A percentile compares a stretch with the other conserved stretches of the same genome.
These are phyloP conservation scores for Mrakia hoshinonis DNA, from an alignment of 768 basidiomycete species.

Conservation along the genomic window DNA sequence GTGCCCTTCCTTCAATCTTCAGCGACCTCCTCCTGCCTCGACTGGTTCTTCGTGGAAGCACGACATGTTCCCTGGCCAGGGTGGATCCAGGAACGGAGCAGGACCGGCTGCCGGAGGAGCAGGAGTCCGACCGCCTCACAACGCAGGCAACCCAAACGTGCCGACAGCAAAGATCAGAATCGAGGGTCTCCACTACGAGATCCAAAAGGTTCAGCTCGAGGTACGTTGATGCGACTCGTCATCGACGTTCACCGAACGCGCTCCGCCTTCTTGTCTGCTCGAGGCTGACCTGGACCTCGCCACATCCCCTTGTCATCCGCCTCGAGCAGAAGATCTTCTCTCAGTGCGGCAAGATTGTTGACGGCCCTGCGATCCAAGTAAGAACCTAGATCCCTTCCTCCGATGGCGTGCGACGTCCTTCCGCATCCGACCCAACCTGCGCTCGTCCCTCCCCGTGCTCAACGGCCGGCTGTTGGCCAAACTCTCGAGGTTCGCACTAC, in stretches of 20 bases:
- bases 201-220: conserved; percentile 22
- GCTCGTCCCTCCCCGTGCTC: neutral
- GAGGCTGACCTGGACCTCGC: neutral
- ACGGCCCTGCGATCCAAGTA: conserved; percentile 26
- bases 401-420: neutral
- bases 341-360: conserved; percentile 21
- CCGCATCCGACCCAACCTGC: neutral
- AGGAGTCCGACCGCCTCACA: neutral
- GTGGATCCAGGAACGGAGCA: neutral
- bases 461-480: too few relatives aligned
- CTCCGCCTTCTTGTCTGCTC: neutral
- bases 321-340: conserved; percentile 23
- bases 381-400: conserved; percentile 2
- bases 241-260: neutral
- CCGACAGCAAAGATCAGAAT: conserved; percentile 24
- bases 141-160: neutral
- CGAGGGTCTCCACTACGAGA: conserved; percentile 27
- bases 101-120: conserved; percentile 3
- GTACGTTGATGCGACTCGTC: neutral
- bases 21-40: conserved; percentile 25
- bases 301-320: neutral
- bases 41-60: conserved; percentile 15
- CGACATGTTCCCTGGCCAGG: conserved; percentile 16
- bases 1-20: neutral
- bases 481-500: neutral